Conservation (phyloP, 2,329 filamentous ascomycete genomes). For the Aspergillus oerlinghausenensis region DNA sequence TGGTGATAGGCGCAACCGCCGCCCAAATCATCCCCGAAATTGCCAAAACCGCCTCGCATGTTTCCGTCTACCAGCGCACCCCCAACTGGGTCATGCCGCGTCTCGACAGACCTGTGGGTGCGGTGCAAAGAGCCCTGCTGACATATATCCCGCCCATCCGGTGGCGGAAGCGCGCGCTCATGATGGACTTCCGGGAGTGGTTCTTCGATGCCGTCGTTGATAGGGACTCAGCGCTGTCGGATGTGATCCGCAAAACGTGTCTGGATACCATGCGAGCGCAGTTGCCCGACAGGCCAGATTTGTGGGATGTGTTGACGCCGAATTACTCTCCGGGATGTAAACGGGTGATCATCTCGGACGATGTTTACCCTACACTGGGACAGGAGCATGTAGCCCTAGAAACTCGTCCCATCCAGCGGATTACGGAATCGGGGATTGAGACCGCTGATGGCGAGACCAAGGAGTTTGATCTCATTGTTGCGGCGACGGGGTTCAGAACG, state of each 20-base stretch:
- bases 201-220: conserved; percentile 44
- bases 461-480: conserved; percentile 53
- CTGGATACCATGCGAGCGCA: conserved; percentile 41
- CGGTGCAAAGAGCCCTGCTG: conserved; percentile 40
- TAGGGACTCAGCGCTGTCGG: conserved; percentile 36
- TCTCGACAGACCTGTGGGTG: conserved; percentile 44
- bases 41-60: conserved; percentile 44
- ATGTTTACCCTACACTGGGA: conserved; percentile 51
- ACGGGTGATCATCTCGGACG: conserved; percentile 51
- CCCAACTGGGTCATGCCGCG: conserved; percentile 58
- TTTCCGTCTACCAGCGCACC: conserved; percentile 55
- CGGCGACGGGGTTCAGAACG: conserved; percentile 57
- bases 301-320: conserved; percentile 52
- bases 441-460: conserved; percentile 38
- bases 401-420: conserved; percentile 44
- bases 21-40: conserved; percentile 57
- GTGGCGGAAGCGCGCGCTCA: conserved; percentile 46
- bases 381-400: conserved; percentile 48
- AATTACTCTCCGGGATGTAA: conserved; percentile 54
- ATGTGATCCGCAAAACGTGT: conserved; percentile 37
- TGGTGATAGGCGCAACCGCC: conserved; percentile 49
- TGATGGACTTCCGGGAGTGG: conserved; percentile 55
- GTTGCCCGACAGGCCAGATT: conserved; percentile 45
- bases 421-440: conserved; percentile 46
- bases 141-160: conserved; percentile 49